phyloP scores from a whole-genome alignment of 257 asterid genomes.

The Solanum sejunctum region DNA sequence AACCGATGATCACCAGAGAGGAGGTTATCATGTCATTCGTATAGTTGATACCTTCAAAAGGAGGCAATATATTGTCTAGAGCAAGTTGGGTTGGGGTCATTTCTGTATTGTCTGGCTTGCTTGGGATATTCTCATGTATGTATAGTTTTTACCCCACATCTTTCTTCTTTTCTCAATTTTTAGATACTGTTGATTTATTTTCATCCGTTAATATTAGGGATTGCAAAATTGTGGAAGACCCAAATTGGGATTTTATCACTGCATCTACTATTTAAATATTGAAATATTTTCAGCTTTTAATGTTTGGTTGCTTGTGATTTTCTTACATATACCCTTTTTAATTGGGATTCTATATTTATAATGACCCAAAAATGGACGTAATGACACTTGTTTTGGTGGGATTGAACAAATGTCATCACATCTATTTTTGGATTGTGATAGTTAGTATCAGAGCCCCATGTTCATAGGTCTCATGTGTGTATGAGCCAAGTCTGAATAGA shows the following conservation, averaged over 20 bases:
- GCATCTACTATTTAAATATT: background rate
- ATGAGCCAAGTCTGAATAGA: too few species aligned
- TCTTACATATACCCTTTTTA: background rate
- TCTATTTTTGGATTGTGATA: too few species aligned
- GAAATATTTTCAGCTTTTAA: background rate
- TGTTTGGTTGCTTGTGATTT: background rate
- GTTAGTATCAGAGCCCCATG: too few species aligned
- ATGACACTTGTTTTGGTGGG: too few species aligned
- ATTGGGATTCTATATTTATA: background rate
- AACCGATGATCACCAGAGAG: slow-evolving; percentile 76
- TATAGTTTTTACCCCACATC: background rate
- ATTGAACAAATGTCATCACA: too few species aligned
- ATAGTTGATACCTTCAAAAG: slow-evolving; percentile 71
- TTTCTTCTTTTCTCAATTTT: background rate
- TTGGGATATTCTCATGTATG: slow-evolving; percentile 67
- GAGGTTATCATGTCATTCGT: slow-evolving; percentile 86
- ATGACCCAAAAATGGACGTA: too few species aligned
- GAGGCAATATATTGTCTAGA: slow-evolving; percentile 70
- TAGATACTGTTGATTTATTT: background rate
- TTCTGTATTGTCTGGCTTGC: slow-evolving; percentile 96
- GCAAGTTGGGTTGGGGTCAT: slow-evolving; percentile 97
- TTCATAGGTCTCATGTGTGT: too few species aligned
- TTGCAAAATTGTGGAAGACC: background rate
- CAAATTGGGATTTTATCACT: background rate
- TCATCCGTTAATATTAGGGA: background rate